Percentiles rank a stretch among this genome's conserved stretches.
phyloP scores from a whole-genome alignment of 495 filamentous ascomycete genomes.

The Daldinia loculata region DNA sequence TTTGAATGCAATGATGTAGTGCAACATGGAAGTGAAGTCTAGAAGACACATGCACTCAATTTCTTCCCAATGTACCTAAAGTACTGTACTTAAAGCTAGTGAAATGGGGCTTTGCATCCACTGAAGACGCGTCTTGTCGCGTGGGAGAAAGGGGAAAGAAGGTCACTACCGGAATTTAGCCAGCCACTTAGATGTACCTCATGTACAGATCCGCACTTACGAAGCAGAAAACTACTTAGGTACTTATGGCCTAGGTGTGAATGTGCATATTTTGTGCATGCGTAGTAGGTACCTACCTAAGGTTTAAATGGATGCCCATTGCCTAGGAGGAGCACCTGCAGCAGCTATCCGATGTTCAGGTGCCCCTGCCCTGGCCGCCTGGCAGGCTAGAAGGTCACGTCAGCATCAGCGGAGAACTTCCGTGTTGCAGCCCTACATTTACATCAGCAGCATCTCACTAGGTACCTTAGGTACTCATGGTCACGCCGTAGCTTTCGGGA shows the following conservation, averaged over 20 bases:
- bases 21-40: neutral
- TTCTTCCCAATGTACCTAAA: neutral
- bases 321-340: constrained; percentile 32
- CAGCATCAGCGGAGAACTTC: constrained; percentile 36
- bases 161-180: constrained; percentile 22
- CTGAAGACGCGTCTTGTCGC: constrained; percentile 16
- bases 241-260: too few relatives aligned
- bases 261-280: too few relatives aligned
- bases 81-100: neutral
- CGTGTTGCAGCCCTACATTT: constrained; percentile 32
- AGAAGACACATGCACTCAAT: neutral
- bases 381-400: constrained; percentile 26
- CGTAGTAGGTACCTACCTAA: too few relatives aligned
- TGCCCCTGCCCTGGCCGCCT: constrained; percentile 36
- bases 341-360: constrained; percentile 33
- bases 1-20: neutral
- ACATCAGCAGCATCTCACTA: constrained; percentile 30
- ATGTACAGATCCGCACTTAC: neutral
- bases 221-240: too few relatives aligned
- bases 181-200: neutral
- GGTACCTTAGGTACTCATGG: too few relatives aligned
- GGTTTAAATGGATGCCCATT: too few relatives aligned
- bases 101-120: neutral
- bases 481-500: constrained; percentile 34
- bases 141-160: constrained; percentile 3